Base-by-base conservation (phyloP, 176 grass and related monocot genomes). In the Oryza punctata region DNA sequence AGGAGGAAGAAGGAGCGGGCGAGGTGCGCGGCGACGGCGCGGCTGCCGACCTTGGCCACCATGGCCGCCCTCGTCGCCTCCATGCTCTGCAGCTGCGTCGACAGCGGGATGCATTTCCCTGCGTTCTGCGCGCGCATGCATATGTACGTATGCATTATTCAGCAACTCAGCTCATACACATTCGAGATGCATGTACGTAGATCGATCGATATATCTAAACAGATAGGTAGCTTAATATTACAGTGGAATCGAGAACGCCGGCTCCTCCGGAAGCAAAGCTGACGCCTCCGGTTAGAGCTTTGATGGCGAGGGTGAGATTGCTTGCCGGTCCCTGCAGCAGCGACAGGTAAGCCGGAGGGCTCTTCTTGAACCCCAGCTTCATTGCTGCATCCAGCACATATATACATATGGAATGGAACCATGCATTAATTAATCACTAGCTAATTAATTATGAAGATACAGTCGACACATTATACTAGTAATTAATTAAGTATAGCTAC, bases 241-340 rank as follows among this genome's bases (percentile, higher is more conserved):
- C 89, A 25, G 89, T 91, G 25, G 82, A 78, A 10, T 91, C 85
- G 0, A 91, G 82, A 16, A 85, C 81, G 1, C 89, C 89, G 50
- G 90, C 12, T 69, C 90, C 90, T 2, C 54, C 90, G 0, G 90
- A 92, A 3, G 90, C 91, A 18, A 84, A 92, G 91, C 57, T 92
- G 0, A 87, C 84, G 0, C 91, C 87, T 35, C 18, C 18, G 0
- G 10, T 68, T 27, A 86, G 76, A 5, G 82, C 68, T 28, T 32
- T 85, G 12, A 49, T 15, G 46, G 46, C 46, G 46, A 49, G 46
- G 12, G 46, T 49, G 13, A 49, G 13, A 49, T 49, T 16, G 11
- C 46, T 3, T 49, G 46, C 33, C 5, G 33, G 46, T 0, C 46
- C 46, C 46, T 49, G 46, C 46, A 49, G 46, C 4, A 89, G 27